Percentiles rank a stretch among this genome's conserved stretches.
These are phyloP conservation scores for Aspergillus sclerotiicarbonarius DNA, from an alignment of 495 filamentous ascomycete genomes.

Conservation along the genomic window DNA sequence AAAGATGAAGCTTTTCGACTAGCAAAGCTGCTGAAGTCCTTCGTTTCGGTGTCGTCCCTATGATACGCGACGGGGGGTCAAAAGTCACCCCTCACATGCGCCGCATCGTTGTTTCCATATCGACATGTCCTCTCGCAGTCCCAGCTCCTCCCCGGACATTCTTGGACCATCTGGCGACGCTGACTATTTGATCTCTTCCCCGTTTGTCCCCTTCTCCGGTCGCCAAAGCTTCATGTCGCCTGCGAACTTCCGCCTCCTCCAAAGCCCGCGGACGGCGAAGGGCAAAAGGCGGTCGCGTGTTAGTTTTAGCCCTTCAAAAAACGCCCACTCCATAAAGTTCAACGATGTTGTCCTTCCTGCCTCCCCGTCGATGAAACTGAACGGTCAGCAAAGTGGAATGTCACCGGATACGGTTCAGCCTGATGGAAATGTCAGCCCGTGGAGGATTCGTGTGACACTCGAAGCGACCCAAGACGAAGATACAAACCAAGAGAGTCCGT, in stretches of 20 bases:
- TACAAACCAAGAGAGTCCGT: constrained; percentile 28
- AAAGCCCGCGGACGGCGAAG: constrained; percentile 28
- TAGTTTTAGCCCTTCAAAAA: constrained; percentile 39
- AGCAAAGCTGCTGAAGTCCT: neutral
- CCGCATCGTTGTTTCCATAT: constrained; percentile 17
- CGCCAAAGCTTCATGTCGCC: constrained; percentile 47
- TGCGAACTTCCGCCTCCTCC: constrained; percentile 30
- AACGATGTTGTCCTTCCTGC: constrained; percentile 46
- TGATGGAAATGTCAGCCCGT: constrained; percentile 48
- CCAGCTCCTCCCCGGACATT: constrained; percentile 47
- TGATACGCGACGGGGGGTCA: constrained; percentile 11
- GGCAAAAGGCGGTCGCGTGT: constrained; percentile 33
- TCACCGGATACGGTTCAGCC: constrained; percentile 38
- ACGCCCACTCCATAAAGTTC: constrained; percentile 45
- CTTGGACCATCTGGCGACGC: constrained; percentile 46
- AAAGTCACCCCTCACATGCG: constrained; percentile 8
- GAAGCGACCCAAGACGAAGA: constrained; percentile 55
- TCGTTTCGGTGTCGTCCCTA: neutral
- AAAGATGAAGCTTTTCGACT: neutral
- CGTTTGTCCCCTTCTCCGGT: constrained; percentile 39
- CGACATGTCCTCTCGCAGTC: constrained; percentile 34
- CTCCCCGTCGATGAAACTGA: constrained; percentile 37
- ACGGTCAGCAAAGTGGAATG: constrained; percentile 30
- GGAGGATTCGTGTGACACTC: constrained; percentile 58
- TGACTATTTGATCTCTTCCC: constrained; percentile 47